A percentile compares a stretch with the other conserved stretches of the same genome.
Evolutionary conservation across 1,139 yeast genomes (phyloP).

Genomic region (Candida sp.): DNA sequence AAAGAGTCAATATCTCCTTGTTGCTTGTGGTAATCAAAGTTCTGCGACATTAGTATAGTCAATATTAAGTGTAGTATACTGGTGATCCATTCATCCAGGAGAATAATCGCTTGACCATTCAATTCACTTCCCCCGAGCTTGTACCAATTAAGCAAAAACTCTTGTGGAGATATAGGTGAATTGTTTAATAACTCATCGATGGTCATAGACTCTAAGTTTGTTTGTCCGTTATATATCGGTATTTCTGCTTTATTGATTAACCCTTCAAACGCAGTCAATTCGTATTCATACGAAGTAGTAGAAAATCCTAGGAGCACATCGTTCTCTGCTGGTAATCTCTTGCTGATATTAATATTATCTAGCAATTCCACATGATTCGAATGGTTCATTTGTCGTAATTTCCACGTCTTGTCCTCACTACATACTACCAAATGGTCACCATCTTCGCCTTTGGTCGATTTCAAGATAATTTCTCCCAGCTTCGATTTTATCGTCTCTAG

Average conservation of each 20-base stretch:
- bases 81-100: slow-evolving; percentile 20
- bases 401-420: slow-evolving; percentile 56
- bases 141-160: slow-evolving; percentile 54
- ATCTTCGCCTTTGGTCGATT: slow-evolving; percentile 34
- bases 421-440: slow-evolving; percentile 58
- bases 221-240: slow-evolving; percentile 45
- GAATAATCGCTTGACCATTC: slow-evolving; percentile 24
- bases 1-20: neutral
- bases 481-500: slow-evolving; percentile 33
- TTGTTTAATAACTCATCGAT: slow-evolving; percentile 38
- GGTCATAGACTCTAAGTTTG: slow-evolving; percentile 11
- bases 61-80: slow-evolving; percentile 41
- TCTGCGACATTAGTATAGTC: slow-evolving; percentile 48
- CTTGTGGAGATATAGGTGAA: slow-evolving; percentile 55
- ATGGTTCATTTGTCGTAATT: slow-evolving; percentile 76
- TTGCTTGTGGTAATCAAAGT: slow-evolving; percentile 20
- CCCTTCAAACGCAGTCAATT: slow-evolving; percentile 42
- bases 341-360: slow-evolving; percentile 24
- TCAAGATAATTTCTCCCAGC: slow-evolving; percentile 35
- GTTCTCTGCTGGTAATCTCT: slow-evolving; percentile 1
- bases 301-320: slow-evolving; percentile 34
- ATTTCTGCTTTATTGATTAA: slow-evolving; percentile 37
- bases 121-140: slow-evolving; percentile 56
- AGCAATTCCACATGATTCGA: slow-evolving; percentile 73
- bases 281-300: slow-evolving; percentile 47